Base-by-base conservation (phyloP, 176 grass and related monocot species). In the Oropetium thomaeum region DNA sequence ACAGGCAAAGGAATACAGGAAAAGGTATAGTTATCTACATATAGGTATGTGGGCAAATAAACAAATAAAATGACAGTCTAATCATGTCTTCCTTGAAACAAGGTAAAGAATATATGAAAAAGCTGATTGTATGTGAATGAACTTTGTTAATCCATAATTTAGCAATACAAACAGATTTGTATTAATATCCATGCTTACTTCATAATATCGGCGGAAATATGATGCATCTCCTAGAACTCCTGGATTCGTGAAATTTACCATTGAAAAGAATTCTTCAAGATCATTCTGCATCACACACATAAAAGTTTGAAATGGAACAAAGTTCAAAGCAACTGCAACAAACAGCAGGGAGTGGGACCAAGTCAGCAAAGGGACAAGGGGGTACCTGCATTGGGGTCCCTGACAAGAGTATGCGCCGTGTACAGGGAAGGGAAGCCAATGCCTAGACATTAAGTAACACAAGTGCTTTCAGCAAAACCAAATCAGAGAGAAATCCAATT, bases 221-320 rank as follows among this genome's bases (percentile, higher is more conserved):
- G 91, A 47, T 26, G 76, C 89, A 67, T 94, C 88, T 58, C 91
- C 91, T 47, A 98, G 70, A 88, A 94, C 65, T 73, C 91, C 95
- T 87, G 91, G 86, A 84, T 98, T 98, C 72, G 95, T 98, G 80
- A 98, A 98, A 79, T 98, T 94, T 58, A 92, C 91, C 95, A 98
- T 94, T 69, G 95, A 76, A 88, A 94, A 98, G 51, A 98, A 98
- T 73, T 98, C 95, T 78, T 93, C 95, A 38, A 98, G 43, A 92
- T 98, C 95, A 92, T 98, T 98, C 95, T 98, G 84, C 73, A 34
- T 6, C 28, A 76, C 13, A 11, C 33, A 79, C n/a, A 45, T 23
- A 11, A 55, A 57, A 32, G n/a, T n/a, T n/a, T n/a, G n/a, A 70
- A 78, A 86, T 23, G 25, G n/a, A 65, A 53, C 54, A 65, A 85